These are phyloP conservation scores for Rhodosporidiobolus odoratus DNA, from an alignment of 768 basidiomycete genomes.

Conservation along the genomic window DNA sequence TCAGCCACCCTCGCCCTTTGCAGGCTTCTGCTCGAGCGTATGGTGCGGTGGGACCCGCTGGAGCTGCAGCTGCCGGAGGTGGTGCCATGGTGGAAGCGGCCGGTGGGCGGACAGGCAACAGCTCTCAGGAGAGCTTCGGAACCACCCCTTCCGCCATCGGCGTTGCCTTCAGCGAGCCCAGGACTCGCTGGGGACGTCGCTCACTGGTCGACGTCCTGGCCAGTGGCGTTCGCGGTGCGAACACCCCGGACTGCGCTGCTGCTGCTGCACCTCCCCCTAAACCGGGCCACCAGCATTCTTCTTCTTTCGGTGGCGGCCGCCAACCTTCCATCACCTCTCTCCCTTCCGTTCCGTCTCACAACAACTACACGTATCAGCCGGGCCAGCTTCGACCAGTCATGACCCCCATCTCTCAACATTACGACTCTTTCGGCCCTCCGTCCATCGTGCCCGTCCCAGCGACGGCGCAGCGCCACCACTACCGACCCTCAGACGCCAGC, in stretches of 20 bases:
- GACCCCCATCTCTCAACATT: slow-evolving; percentile 3
- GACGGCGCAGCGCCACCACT: slow-evolving; percentile 6
- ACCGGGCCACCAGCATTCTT: not conserved
- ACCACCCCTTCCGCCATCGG: slow-evolving; percentile 33
- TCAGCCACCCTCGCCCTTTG: slow-evolving; percentile 20
- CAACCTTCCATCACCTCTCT: slow-evolving; percentile 21
- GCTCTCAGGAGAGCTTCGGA: slow-evolving; percentile 15
- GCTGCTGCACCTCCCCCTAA: not conserved
- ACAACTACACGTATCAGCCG: slow-evolving; percentile 17
- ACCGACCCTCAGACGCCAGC: slow-evolving; percentile 4
- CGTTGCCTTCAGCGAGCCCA: slow-evolving; percentile 32
- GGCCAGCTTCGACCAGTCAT: slow-evolving; percentile 29
- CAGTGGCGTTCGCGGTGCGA: slow-evolving; percentile 19
- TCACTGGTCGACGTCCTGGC: slow-evolving; percentile 28
- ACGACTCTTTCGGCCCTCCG: slow-evolving; percentile 17
- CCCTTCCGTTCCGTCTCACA: slow-evolving; percentile 7
- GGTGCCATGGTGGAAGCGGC: not conserved
- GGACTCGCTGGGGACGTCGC: slow-evolving; percentile 27
- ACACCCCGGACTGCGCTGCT: not conserved
- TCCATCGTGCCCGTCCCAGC: slow-evolving; percentile 26
- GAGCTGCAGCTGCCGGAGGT: not conserved
- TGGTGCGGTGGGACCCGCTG: not conserved
- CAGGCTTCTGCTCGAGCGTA: slow-evolving; percentile 2
- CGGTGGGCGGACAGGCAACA: not conserved
- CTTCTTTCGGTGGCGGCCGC: slow-evolving; percentile 10